Conservation (phyloP, 768 basidiomycete genomes). For the Lactifluus volemus region DNA sequence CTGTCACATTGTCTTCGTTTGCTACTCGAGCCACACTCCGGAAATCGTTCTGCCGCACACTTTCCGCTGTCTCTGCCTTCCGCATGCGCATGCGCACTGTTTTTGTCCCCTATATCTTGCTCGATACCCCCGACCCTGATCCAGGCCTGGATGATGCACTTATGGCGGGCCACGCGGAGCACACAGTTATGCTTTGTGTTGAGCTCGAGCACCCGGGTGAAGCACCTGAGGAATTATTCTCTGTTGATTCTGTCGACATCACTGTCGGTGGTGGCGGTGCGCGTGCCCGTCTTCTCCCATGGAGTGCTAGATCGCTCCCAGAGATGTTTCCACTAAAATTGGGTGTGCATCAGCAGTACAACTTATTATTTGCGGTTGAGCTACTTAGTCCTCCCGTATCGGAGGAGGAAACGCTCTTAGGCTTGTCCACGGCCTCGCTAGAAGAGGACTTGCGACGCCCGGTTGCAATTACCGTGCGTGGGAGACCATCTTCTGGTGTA, state of each 20-base stretch:
- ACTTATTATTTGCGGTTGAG: slow-evolving; percentile 83
- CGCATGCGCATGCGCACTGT: slow-evolving; percentile 91
- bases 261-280: slow-evolving; percentile 55
- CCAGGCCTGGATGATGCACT: slow-evolving; percentile 35
- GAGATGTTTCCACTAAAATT: slow-evolving; percentile 61
- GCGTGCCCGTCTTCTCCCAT: slow-evolving; percentile 39
- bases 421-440: slow-evolving; percentile 16
- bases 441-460: slow-evolving; percentile 16
- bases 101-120: slow-evolving; percentile 76
- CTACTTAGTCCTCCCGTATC: slow-evolving; percentile 63
- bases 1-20: slow-evolving; percentile 10
- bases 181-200: slow-evolving; percentile 82
- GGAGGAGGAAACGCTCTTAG: slow-evolving; percentile 29
- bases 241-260: slow-evolving; percentile 69
- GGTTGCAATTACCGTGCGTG: slow-evolving; percentile 59
- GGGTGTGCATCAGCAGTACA: slow-evolving; percentile 72
- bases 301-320: slow-evolving; percentile 36
- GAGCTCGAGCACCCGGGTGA: slow-evolving; percentile 83
- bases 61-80: slow-evolving; percentile 76
- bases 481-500: slow-evolving; percentile 46
- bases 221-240: slow-evolving; percentile 60
- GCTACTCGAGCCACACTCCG: slow-evolving; percentile 58
- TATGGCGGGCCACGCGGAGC: slow-evolving; percentile 69
- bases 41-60: slow-evolving; percentile 76
- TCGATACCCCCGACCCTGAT: slow-evolving; percentile 30